Evolutionary conservation across 208 protist genomes (phyloP).

Genomic region (Sergeia podlipaevii): DNA sequence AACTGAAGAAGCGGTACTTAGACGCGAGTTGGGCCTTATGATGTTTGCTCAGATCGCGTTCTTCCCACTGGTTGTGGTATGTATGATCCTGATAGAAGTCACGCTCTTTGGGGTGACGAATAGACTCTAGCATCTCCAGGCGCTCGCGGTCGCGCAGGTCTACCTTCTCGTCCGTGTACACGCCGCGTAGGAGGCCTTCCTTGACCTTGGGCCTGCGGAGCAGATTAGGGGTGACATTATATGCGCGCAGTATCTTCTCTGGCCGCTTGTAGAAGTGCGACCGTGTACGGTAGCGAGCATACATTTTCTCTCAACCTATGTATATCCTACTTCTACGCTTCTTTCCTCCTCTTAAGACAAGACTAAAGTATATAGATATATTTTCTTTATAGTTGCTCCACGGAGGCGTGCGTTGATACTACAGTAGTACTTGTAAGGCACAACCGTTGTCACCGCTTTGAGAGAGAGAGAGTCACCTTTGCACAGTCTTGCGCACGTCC

Average conservation of each 20-base stretch:
- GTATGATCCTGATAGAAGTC: slow-evolving; percentile 93
- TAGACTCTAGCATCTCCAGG: slow-evolving; percentile 73
- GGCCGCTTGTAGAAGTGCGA: slow-evolving; percentile 80
- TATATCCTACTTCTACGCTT: not conserved
- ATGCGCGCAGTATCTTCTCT: slow-evolving; percentile 45
- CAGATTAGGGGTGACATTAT: slow-evolving; percentile 63
- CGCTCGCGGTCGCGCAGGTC: slow-evolving; percentile 78
- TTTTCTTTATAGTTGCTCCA: too few relatives aligned
- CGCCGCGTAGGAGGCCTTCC: slow-evolving; percentile 50
- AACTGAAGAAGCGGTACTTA: slow-evolving; percentile 66
- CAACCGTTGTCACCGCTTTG: not conserved
- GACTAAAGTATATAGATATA: too few relatives aligned
- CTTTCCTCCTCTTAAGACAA: too few relatives aligned
- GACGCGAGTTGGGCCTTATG: slow-evolving; percentile 48
- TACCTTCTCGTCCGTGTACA: slow-evolving; percentile 69
- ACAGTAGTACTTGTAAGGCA: not conserved
- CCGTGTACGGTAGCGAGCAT: slow-evolving; percentile 78
- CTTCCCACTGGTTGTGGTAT: slow-evolving; percentile 89
- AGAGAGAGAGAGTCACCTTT: too few relatives aligned
- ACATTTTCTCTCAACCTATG: slow-evolving; percentile 37
- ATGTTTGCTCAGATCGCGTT: slow-evolving; percentile 65
- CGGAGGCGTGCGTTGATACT: too few relatives aligned
- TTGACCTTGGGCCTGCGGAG: slow-evolving; percentile 69
- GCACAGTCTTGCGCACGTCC: too few relatives aligned
- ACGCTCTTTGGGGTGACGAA: slow-evolving; percentile 80